Evolutionary conservation across 257 asterid genomes (phyloP).

Genomic region (Cruciata laevipes): DNA sequence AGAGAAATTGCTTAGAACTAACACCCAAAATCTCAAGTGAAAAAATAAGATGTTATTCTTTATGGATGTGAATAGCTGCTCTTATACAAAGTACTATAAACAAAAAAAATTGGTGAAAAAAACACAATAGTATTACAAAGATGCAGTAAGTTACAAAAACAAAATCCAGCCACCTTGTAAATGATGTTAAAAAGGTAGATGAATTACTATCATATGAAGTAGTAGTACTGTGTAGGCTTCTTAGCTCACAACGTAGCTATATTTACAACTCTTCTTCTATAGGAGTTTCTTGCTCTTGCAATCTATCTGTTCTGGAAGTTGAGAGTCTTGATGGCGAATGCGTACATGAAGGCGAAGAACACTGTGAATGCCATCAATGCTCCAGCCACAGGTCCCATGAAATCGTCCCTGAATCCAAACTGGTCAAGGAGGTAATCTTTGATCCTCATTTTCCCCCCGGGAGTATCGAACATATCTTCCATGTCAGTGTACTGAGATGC

Average conservation of each 20-base stretch:
- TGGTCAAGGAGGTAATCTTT: conserved; percentile 44
- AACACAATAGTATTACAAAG: not conserved
- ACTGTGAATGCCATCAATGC: conserved; percentile 9
- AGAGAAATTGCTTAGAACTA: too few species aligned
- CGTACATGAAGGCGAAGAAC: not conserved
- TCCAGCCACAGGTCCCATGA: conserved; percentile 46
- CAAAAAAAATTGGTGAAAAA: not conserved
- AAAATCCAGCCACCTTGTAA: not conserved
- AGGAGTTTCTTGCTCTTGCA: not conserved
- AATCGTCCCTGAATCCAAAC: conserved; percentile 48
- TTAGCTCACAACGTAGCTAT: not conserved
- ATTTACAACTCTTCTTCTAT: conserved; percentile 10
- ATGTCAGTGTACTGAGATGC: conserved; percentile 78
- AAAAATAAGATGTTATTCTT: not conserved
- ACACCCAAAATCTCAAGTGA: too few species aligned
- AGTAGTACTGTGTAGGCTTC: not conserved
- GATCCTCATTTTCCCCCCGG: conserved; percentile 48
- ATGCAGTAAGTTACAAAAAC: not conserved
- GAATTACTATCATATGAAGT: not conserved
- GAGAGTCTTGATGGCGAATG: not conserved
- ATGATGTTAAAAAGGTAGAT: not conserved
- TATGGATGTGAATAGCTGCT: not conserved
- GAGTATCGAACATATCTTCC: conserved; percentile 30
- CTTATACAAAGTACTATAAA: not conserved
- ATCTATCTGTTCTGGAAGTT: not conserved